Base-by-base conservation (phyloP, 768 basidiomycete species). In the Boletus reticulatus region DNA sequence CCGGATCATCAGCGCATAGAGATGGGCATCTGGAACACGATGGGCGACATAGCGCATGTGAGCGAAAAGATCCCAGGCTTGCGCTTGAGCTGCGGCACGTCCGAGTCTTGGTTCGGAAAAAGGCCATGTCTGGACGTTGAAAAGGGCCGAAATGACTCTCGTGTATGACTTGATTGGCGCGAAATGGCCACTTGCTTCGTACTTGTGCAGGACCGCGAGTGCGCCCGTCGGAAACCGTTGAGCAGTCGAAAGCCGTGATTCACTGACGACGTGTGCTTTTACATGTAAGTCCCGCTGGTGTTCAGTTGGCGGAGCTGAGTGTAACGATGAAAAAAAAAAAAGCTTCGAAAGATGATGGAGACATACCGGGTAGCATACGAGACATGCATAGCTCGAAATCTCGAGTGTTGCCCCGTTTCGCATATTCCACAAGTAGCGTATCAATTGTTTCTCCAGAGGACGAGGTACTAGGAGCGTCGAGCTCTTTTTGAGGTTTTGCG, bases 61-160 rank as follows among this genome's bases (percentile, higher is more conserved):
- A n/a, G n/a, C n/a, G n/a, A 92, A 98, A 39, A 98, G 81, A 66
- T 98, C 92, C 92, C 93, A 97, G 4, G 91, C 95, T 57, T 92
- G 87, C 0, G 90, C 88, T 32, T 81, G 82, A 3, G 82, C 82
- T 1, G 78, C 62, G 4, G 82, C 74, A 29, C 76, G 59, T 32
- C 69, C 69, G 1, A 79, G 56, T 22, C 54, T 38, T 24, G 59
- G 24, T 8, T 57, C 45, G 17, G 59, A 59, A 36, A 61, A 69
- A 37, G 63, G 71, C 14, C 57, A 59, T n/a, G n/a, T n/a, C n/a
- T n/a, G n/a, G n/a, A n/a, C n/a, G n/a, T n/a, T 75, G 62, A 82
- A 82, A 34, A 85, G 84, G 43, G 78, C 70, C 6, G 75, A 74
- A 55, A 96, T 88, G 45, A 87, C 72, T 20, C 82, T 76, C 10